Evolutionary conservation across 2,329 filamentous ascomycete species (phyloP).

Genomic region (Catunica adiposa): DNA sequence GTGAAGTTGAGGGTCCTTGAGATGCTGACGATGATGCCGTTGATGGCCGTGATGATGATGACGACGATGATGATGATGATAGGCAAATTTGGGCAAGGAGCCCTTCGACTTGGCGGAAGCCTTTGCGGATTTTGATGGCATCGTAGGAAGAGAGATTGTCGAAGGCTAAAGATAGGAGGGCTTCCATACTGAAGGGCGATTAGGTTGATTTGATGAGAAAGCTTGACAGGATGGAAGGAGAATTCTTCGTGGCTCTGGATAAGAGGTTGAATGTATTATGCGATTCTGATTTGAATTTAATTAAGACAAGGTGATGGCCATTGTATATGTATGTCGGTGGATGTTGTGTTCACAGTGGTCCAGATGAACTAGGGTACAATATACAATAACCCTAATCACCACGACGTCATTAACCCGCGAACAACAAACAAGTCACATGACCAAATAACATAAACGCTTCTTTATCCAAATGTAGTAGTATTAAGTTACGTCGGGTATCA

Average conservation of each 20-base stretch:
- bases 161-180: conserved; percentile 79
- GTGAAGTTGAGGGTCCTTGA: conserved; percentile 31
- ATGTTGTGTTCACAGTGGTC: no score
- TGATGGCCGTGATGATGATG: not conserved
- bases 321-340: no score
- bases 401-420: no score
- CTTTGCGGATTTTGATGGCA: conserved; percentile 77
- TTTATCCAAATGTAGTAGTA: conserved; percentile 36
- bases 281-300: not conserved
- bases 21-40: not conserved
- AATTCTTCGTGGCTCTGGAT: no score
- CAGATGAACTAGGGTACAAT: no score
- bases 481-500: no score
- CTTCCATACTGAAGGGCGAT: conserved; percentile 55
- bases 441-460: not conserved
- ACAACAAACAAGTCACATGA: not conserved
- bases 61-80: conserved; percentile 25
- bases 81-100: conserved; percentile 90
- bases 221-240: no score
- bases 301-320: no score
- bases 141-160: conserved; percentile 93
- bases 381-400: no score
- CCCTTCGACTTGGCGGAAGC: conserved; percentile 82
- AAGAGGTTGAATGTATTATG: not conserved
- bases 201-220: not conserved